Conservation (phyloP, 208 protist genomes). For the Wallacemonas collosoma region DNA sequence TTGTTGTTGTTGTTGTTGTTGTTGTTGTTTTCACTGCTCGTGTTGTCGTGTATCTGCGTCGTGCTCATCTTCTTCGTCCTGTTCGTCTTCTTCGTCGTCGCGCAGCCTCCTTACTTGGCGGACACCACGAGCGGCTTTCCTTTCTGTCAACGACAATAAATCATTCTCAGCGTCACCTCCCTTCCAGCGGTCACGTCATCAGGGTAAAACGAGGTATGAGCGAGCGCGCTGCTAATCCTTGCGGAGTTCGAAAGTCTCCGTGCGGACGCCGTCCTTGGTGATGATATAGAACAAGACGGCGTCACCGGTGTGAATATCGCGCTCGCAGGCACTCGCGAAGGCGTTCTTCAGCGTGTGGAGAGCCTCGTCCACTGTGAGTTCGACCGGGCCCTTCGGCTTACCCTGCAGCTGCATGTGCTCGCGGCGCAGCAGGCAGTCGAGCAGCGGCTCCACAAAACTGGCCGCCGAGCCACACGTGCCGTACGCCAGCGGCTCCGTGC, state of each 20-base stretch:
- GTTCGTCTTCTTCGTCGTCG: too few species aligned
- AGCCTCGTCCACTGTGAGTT: slow-evolving; percentile 80
- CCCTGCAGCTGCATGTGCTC: slow-evolving; percentile 63
- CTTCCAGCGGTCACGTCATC: too few species aligned
- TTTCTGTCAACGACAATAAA: too few species aligned
- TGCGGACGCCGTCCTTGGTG: slow-evolving; percentile 66
- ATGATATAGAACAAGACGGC: slow-evolving; percentile 94
- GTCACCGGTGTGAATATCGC: slow-evolving; percentile 98
- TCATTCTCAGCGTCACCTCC: too few species aligned
- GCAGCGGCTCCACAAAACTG: slow-evolving; percentile 96
- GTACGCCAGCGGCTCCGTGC: slow-evolving; percentile 94
- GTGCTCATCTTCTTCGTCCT: too few species aligned
- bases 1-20: too few species aligned
- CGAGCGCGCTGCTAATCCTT: slow-evolving; percentile 42
- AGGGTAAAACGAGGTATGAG: not conserved
- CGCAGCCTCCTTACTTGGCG: too few species aligned
- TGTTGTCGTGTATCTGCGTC: too few species aligned
- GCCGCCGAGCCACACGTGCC: slow-evolving; percentile 92
- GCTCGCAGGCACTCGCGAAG: slow-evolving; percentile 95
- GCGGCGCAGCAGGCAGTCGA: slow-evolving; percentile 96
- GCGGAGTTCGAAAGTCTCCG: slow-evolving; percentile 78
- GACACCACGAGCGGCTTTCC: too few species aligned
- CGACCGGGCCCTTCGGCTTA: slow-evolving; percentile 42
- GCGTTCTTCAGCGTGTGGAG: slow-evolving; percentile 95
- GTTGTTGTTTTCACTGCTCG: too few species aligned